Evolutionary conservation across 805 yeast species (phyloP), one percentile per base, ranked within the genome.

Genomic region (Ogataea henricii): DNA sequence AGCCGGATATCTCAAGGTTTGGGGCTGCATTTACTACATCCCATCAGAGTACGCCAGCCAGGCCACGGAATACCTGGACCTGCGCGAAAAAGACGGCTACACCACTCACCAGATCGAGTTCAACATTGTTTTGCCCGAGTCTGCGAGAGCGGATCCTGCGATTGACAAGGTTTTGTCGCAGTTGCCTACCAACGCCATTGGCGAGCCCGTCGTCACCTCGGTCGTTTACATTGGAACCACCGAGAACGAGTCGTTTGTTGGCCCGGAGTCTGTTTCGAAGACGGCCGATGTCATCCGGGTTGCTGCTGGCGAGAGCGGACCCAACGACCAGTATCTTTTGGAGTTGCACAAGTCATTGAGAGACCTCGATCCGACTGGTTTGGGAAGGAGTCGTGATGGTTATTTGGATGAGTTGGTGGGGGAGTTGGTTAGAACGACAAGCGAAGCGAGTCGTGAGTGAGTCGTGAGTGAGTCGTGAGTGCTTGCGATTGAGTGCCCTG

Each of bases 81-180:
- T 80, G 12, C 73, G 98, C 46, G 98, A 91, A 58, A 90, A 89
- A 64, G 90, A 89, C 60, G 98, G 97, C 0, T 91, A 91, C 65
- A 73, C 89, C 0, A 71, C 81, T 2, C 89, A 87, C 53, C 66
- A 73, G 18, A 83, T 89, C 3, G 81, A 80, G 4, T 88, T 89
- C 60, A 75, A 77, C 53, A 70, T 87, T 9, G 68, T 72, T 13
- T 55, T 59, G 13, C 56, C 56, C 6, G 53, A 48, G 6, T 40
- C 52, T 0, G 61, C 50, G 13, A 20, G 35, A 9, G 36, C 58
- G n/a, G 64, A 62, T 27, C 47, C 46, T 3, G 64, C 57, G 16
- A 39, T 63, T 17, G 41, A 39, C 4, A 47, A 54, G 0, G 54
- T 67, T 0, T 46, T 73, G 25, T 41, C 55, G 3, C 47, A 43